Percentiles rank a stretch among this genome's conserved stretches.
phyloP scores from a whole-genome alignment of 345 rosid species.

The Eucalyptus caleyi region DNA sequence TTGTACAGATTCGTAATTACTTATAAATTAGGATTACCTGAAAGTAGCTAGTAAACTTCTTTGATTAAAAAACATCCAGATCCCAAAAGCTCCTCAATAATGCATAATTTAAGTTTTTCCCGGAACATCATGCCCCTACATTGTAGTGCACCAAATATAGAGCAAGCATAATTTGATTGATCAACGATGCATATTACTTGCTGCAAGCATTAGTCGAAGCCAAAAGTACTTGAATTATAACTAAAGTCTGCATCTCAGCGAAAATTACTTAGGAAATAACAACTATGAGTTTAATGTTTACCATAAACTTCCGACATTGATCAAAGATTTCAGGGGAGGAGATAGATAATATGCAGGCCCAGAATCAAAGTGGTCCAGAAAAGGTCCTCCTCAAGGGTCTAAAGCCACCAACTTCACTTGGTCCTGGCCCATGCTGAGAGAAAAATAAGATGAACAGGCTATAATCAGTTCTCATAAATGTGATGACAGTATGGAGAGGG shows the following conservation, averaged over 20 bases:
- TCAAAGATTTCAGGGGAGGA: not conserved
- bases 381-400: not conserved
- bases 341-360: not conserved
- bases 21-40: not conserved
- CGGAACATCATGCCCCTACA: rapidly evolving
- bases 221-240: not conserved
- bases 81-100: not conserved
- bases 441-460: not conserved
- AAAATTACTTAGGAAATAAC: not conserved
- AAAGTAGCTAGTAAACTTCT: not conserved
- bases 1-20: not conserved
- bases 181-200: not conserved
- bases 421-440: not conserved
- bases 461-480: not conserved
- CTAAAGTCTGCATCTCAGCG: not conserved
- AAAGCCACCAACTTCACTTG: not conserved
- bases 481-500: not conserved
- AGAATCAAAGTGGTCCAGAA: not conserved
- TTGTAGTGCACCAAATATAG: not conserved
- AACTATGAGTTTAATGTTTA: not conserved
- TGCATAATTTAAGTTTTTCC: not conserved
- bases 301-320: not conserved
- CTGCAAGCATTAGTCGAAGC: not conserved
- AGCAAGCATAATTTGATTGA: not conserved
- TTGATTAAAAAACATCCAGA: not conserved